A percentile compares a stretch with the other conserved stretches of the same genome.
phyloP scores from a whole-genome alignment of 139 green algal genomes.

The Closterium sp. region DNA sequence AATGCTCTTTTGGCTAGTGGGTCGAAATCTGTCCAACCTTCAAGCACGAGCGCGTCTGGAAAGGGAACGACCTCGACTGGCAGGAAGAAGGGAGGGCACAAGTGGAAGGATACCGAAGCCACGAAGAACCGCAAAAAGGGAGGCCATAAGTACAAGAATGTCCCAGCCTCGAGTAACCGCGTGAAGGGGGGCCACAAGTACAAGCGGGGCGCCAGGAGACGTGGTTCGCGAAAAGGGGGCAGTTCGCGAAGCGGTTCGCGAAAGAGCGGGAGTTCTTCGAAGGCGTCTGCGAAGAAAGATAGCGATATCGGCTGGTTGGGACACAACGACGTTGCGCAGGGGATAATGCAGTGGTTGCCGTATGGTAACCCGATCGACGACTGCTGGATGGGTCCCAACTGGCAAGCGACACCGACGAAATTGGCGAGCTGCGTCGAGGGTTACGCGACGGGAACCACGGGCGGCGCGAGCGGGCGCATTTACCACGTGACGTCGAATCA shows the following conservation, averaged over 20 bases:
- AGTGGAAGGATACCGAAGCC: not conserved
- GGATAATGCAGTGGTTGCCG: not conserved
- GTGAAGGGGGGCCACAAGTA: not conserved
- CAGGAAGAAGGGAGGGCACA: not conserved
- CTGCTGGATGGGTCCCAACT: slow-evolving; percentile 4
- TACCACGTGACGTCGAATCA: not conserved
- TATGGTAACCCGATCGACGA: slow-evolving; percentile 12
- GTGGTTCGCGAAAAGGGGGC: too few relatives aligned
- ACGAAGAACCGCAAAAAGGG: not conserved
- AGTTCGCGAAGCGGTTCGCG: too few relatives aligned
- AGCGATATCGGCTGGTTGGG: not conserved
- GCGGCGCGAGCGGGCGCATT: not conserved
- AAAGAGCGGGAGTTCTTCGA: not conserved
- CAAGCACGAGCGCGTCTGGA: not conserved
- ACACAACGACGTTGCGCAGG: not conserved
- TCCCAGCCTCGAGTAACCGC: not conserved
- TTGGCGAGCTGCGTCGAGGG: not conserved
- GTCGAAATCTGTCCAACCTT: not conserved
- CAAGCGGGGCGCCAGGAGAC: not conserved
- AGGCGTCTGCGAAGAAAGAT: not conserved
- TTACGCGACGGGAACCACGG: not conserved
- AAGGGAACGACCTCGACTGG: too few relatives aligned
- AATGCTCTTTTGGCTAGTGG: not conserved
- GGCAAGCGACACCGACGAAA: not conserved
- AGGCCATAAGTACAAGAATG: not conserved